Evolutionary conservation across 2,329 filamentous ascomycete genomes (phyloP).

Genomic region (Fonsecaea multimorphosa): DNA sequence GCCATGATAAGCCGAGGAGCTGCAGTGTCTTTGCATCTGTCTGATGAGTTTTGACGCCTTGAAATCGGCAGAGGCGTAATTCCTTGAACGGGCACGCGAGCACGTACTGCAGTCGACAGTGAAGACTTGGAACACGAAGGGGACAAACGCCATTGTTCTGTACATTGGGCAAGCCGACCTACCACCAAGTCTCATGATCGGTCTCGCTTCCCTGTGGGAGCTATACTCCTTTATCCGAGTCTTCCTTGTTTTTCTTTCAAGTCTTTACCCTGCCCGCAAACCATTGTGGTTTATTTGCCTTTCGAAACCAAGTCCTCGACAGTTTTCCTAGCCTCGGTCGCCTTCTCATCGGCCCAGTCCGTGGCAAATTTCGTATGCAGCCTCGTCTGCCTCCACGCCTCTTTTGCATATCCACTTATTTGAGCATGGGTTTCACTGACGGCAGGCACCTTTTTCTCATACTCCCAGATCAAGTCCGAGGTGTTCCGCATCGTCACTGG

Average conservation of each 20-base stretch:
- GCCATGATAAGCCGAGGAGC: background rate
- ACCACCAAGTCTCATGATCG: background rate
- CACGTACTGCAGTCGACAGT: background rate
- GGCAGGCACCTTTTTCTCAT: slow-evolving; percentile 85
- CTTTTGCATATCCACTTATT: slow-evolving; percentile 70
- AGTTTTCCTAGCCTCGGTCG: slow-evolving; percentile 34
- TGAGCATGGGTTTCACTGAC: slow-evolving; percentile 80
- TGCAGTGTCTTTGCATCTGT: background rate
- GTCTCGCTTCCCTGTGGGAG: background rate
- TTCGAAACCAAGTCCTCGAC: slow-evolving; percentile 38
- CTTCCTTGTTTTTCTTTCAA: background rate
- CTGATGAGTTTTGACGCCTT: background rate
- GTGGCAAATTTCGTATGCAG: slow-evolving; percentile 23
- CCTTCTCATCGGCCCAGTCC: slow-evolving; percentile 37
- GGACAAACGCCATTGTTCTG: background rate
- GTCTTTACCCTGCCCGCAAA: background rate
- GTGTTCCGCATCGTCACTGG: slow-evolving; percentile 92
- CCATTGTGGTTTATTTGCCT: slow-evolving; percentile 30
- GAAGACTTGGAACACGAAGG: background rate
- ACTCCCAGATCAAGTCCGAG: slow-evolving; percentile 84
- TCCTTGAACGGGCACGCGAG: background rate
- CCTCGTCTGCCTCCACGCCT: slow-evolving; percentile 60
- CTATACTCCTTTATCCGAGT: background rate
- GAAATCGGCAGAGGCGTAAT: background rate
- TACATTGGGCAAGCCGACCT: background rate